phyloP scores from a whole-genome alignment of 2,329 filamentous ascomycete species.

The Alternaria gansuensis region DNA sequence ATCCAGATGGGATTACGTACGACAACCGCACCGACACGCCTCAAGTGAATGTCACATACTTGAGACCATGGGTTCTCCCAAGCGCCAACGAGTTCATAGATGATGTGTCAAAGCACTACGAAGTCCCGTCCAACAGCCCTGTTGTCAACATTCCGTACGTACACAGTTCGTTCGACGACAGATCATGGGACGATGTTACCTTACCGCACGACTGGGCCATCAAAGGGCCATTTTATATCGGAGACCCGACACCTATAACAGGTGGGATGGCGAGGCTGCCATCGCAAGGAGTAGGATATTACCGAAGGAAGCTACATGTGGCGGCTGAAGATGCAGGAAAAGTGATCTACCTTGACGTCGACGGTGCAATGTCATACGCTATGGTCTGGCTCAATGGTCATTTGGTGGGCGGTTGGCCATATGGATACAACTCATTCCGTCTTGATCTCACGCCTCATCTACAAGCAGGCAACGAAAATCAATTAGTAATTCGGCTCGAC shows the following conservation, averaged over 20 bases:
- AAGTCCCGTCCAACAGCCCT: slow-evolving; percentile 33
- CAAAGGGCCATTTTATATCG: slow-evolving; percentile 55
- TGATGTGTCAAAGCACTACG: slow-evolving; percentile 40
- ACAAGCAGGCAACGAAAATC: background rate
- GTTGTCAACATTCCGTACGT: slow-evolving; percentile 39
- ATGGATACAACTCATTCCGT: slow-evolving; percentile 52
- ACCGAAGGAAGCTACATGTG: slow-evolving; percentile 56
- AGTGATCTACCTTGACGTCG: slow-evolving; percentile 57
- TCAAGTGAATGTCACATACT: background rate
- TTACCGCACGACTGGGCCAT: slow-evolving; percentile 62
- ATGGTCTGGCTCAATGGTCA: slow-evolving; percentile 61
- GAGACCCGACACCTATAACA: slow-evolving; percentile 57
- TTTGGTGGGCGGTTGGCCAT: slow-evolving; percentile 62
- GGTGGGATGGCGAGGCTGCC: slow-evolving; percentile 62
- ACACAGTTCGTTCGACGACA: slow-evolving; percentile 51
- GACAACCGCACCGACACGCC: slow-evolving; percentile 28
- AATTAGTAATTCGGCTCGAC: slow-evolving; percentile 61
- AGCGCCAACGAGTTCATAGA: slow-evolving; percentile 53
- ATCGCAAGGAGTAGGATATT: slow-evolving; percentile 63
- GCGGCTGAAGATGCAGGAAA: slow-evolving; percentile 46
- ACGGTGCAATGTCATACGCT: slow-evolving; percentile 62
- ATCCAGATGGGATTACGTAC: slow-evolving; percentile 49
- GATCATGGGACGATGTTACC: slow-evolving; percentile 51
- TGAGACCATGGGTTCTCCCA: slow-evolving; percentile 52
- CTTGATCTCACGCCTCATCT: background rate